Evolutionary conservation across 2,329 filamentous ascomycete species (phyloP).

Genomic region (Pyrenophora graminea): DNA sequence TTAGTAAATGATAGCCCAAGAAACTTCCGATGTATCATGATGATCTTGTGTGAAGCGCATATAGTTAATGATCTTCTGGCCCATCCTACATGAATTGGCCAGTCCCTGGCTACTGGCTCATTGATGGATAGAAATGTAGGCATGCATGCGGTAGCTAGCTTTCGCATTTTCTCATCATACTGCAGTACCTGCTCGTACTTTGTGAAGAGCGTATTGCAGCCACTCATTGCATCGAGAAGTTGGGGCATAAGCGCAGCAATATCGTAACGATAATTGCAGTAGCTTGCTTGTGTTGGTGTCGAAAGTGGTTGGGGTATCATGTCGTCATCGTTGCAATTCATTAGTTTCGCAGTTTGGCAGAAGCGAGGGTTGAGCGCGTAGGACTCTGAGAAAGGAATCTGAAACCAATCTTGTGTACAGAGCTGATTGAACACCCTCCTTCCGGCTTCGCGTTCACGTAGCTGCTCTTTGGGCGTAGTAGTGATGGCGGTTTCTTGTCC

Average conservation of each 20-base stretch:
- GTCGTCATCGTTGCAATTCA: slow-evolving; percentile 44
- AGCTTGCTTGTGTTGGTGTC: slow-evolving; percentile 41
- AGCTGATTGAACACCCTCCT: slow-evolving; percentile 45
- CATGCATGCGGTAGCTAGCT: slow-evolving; percentile 40
- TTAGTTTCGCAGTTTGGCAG: slow-evolving; percentile 32
- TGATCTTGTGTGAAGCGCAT: slow-evolving; percentile 48
- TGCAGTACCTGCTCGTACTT: slow-evolving; percentile 49
- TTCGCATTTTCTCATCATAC: slow-evolving; percentile 46
- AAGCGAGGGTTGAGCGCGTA: slow-evolving; percentile 43
- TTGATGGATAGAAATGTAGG: slow-evolving; percentile 41
- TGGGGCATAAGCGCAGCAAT: slow-evolving; percentile 47
- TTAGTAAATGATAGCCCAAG: slow-evolving; percentile 47
- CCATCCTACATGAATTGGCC: slow-evolving; percentile 47
- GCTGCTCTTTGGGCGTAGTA: slow-evolving; percentile 2
- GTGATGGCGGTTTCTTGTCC: slow-evolving; percentile 16
- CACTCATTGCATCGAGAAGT: slow-evolving; percentile 42
- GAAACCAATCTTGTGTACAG: slow-evolving; percentile 51
- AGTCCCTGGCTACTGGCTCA: slow-evolving; percentile 33
- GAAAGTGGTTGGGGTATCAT: slow-evolving; percentile 9
- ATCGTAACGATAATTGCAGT: slow-evolving; percentile 43
- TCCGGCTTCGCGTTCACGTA: slow-evolving; percentile 37
- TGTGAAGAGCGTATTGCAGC: slow-evolving; percentile 46
- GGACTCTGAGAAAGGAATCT: slow-evolving; percentile 47
- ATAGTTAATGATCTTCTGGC: slow-evolving; percentile 45
- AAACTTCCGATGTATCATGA: slow-evolving; percentile 51